Evolutionary conservation across 768 basidiomycete genomes (phyloP).

Genomic region (Collybiopsis confluens): DNA sequence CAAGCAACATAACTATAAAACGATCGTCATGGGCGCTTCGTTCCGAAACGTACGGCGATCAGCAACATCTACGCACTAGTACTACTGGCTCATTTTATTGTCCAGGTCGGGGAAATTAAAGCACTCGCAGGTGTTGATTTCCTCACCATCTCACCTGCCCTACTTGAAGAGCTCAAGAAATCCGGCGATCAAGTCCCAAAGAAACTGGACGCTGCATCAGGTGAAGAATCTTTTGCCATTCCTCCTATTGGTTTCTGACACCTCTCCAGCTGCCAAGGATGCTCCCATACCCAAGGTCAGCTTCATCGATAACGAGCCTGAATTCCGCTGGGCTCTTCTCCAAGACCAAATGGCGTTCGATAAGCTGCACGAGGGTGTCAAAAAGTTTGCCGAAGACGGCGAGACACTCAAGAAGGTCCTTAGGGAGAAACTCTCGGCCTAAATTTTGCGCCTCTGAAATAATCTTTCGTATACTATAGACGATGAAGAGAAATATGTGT

Average conservation of each 20-base stretch:
- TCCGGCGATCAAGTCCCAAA: conserved; percentile 75
- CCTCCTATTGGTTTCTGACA: not conserved
- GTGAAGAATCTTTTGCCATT: conserved; percentile 33
- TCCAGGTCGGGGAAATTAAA: conserved; percentile 85
- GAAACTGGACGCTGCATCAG: conserved; percentile 67
- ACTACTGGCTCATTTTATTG: conserved; percentile 5
- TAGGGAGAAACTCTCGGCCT: conserved; percentile 61
- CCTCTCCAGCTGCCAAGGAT: conserved; percentile 41
- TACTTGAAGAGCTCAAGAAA: conserved; percentile 91
- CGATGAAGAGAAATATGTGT: too few species aligned
- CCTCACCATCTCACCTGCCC: conserved; percentile 88
- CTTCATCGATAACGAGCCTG: conserved; percentile 88
- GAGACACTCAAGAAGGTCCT: conserved; percentile 81
- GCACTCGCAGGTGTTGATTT: conserved; percentile 96
- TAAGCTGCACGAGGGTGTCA: conserved; percentile 97
- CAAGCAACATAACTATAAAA: conserved; percentile 97
- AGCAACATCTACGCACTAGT: not conserved
- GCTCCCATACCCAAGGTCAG: conserved; percentile 75
- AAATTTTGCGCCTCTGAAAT: conserved; percentile 11
- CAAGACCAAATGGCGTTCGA: conserved; percentile 98
- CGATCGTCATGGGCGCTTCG: conserved; percentile 99
- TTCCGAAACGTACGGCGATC: conserved; percentile 85
- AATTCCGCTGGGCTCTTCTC: conserved; percentile 93
- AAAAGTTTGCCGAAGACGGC: conserved; percentile 97
- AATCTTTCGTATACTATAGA: too few species aligned